A percentile compares a stretch with the other conserved stretches of the same genome.
phyloP scores from a whole-genome alignment of 176 grass and related monocot species.

The Ensete glaucum region DNA sequence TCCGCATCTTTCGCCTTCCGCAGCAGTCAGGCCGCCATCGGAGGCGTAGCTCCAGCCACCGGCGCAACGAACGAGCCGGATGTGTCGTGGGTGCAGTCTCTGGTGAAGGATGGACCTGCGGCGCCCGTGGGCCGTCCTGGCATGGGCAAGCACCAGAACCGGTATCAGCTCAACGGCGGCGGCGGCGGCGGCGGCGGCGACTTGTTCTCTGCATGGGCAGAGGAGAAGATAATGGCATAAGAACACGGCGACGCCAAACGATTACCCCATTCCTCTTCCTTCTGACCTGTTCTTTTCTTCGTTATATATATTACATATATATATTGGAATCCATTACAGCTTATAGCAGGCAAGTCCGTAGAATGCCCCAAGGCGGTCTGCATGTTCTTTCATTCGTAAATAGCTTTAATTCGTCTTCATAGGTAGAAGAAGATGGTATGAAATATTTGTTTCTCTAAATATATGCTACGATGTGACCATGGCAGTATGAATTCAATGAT shows the following conservation, averaged over 20 bases:
- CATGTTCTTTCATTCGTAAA: conserved; percentile 26
- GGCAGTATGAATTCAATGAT: no score
- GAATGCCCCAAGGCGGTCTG: conserved; percentile 16
- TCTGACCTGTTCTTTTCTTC: conserved; percentile 89
- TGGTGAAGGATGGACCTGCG: conserved; percentile 40
- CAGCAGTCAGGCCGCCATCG: conserved; percentile 2
- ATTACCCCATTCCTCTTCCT: conserved; percentile 19
- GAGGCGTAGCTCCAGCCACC: not conserved
- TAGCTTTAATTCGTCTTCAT: not conserved
- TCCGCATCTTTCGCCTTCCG: conserved; percentile 80
- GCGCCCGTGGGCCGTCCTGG: conserved; percentile 6
- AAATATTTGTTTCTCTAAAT: not conserved
- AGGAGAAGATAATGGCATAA: conserved; percentile 76
- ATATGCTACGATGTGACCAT: no score
- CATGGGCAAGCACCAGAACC: conserved; percentile 1
- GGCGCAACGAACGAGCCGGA: conserved; percentile 35
- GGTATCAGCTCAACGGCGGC: not conserved
- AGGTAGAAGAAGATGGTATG: no score
- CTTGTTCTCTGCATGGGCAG: conserved; percentile 11
- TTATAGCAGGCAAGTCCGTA: conserved; percentile 26
- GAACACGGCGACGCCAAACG: not conserved
- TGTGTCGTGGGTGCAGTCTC: conserved; percentile 55
- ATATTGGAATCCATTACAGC: conserved; percentile 30
- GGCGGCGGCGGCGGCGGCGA: not conserved
- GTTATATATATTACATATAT: conserved; percentile 34